These are phyloP conservation scores for Aurifilum marmelostoma DNA, from an alignment of 2,329 filamentous ascomycete genomes.

Conservation along the genomic window DNA sequence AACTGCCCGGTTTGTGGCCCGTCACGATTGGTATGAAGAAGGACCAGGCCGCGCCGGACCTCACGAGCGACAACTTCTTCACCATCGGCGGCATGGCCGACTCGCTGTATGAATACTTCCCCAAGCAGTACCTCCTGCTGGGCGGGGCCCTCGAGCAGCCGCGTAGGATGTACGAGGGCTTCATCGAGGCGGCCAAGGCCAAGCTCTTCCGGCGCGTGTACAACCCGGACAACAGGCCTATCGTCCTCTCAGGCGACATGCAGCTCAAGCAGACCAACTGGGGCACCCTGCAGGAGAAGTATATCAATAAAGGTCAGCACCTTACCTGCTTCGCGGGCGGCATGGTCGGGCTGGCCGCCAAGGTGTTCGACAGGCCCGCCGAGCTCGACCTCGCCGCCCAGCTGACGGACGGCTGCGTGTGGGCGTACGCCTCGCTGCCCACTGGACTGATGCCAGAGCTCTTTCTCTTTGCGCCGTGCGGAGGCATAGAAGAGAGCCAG, in stretches of 20 bases:
- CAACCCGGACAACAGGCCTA: constrained; percentile 41
- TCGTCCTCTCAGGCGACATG: constrained; percentile 55
- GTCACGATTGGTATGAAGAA: constrained; percentile 48
- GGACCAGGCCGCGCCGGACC: constrained; percentile 53
- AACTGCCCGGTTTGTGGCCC: constrained; percentile 66
- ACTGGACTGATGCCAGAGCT: constrained; percentile 66
- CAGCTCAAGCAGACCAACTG: constrained; percentile 35
- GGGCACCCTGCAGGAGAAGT: constrained; percentile 33
- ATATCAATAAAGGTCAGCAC: constrained; percentile 52
- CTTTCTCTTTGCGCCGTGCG: constrained; percentile 51
- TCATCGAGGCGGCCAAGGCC: constrained; percentile 41
- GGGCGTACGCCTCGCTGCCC: constrained; percentile 61
- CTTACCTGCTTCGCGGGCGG: constrained; percentile 66
- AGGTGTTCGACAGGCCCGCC: constrained; percentile 57
- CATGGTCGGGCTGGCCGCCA: constrained; percentile 66
- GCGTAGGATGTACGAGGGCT: constrained; percentile 36
- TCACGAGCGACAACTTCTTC: constrained; percentile 58
- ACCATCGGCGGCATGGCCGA: constrained; percentile 60
- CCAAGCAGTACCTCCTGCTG: constrained; percentile 67
- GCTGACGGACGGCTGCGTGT: constrained; percentile 67
- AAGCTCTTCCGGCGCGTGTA: constrained; percentile 45
- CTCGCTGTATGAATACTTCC: constrained; percentile 67
- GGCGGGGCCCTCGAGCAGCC: constrained; percentile 58
- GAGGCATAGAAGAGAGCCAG: constrained; percentile 31
- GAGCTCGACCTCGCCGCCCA: constrained; percentile 61